A percentile compares a stretch with the other conserved stretches of the same genome.
Conservation (phyloP, 495 filamentous ascomycete species). For the Parathielavia hyrcaniae region DNA sequence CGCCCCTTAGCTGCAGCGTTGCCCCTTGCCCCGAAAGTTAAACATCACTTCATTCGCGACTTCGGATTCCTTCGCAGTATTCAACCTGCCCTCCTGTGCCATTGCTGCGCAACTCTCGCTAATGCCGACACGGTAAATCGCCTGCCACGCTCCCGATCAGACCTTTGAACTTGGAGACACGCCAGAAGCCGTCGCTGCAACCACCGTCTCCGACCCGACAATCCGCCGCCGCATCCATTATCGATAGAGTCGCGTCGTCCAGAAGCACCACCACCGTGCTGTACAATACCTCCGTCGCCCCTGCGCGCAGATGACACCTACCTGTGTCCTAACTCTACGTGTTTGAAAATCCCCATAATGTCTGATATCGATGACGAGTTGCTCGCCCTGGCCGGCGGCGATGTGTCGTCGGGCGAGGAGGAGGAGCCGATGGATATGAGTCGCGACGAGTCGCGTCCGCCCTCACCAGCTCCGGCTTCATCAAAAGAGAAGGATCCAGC, state of each 20-base stretch:
- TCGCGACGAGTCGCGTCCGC: conserved; percentile 36
- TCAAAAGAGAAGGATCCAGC: conserved; percentile 31
- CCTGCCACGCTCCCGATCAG: too few relatives aligned
- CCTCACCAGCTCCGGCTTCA: conserved; percentile 29
- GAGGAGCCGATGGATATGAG: conserved; percentile 37
- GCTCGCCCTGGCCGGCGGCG: conserved; percentile 73
- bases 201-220: too few relatives aligned
- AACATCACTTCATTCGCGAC: too few relatives aligned
- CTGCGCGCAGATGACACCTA: not conserved
- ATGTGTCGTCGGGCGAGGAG: conserved; percentile 48
- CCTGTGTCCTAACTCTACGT: not conserved
- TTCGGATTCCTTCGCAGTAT: not conserved
- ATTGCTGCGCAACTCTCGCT: too few relatives aligned
- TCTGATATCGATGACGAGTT: conserved; percentile 83
- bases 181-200: too few relatives aligned
- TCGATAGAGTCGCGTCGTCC: too few relatives aligned
- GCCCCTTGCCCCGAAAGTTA: too few relatives aligned
- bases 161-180: too few relatives aligned
- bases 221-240: too few relatives aligned
- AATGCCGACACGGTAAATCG: too few relatives aligned
- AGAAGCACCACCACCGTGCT: not conserved
- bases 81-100: too few relatives aligned
- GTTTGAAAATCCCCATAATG: conserved; percentile 35
- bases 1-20: too few relatives aligned
- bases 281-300: not conserved